Percentiles rank a stretch among this genome's conserved stretches.
Evolutionary conservation across 176 grass and related monocot genomes (phyloP).

Genomic region (Coix lacrymajobi): DNA sequence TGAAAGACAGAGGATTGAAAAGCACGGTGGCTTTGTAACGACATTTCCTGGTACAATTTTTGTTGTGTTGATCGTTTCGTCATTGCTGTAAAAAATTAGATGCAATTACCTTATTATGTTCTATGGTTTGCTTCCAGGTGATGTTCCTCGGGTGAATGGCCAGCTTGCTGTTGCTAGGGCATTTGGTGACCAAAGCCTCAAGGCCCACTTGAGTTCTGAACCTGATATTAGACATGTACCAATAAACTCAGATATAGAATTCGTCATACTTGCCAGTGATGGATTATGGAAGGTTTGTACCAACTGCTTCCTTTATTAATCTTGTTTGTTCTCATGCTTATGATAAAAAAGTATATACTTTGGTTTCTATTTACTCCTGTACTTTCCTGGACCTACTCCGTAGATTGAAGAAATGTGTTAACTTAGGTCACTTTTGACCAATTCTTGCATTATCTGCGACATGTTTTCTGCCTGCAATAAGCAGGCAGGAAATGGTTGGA

Average conservation of each 20-base stretch:
- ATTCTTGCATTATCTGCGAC: not conserved
- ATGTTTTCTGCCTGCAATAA: not conserved
- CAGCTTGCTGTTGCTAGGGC: conserved; percentile 99
- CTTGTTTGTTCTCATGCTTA: not conserved
- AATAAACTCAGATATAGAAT: conserved; percentile 70
- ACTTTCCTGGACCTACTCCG: not conserved
- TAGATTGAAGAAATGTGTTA: not conserved
- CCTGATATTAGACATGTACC: conserved; percentile 85
- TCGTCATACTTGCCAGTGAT: conserved; percentile 97
- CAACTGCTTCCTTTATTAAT: not conserved
- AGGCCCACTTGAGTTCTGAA: conserved; percentile 95
- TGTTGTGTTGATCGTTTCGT: conserved; percentile 9
- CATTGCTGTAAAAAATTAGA: not conserved
- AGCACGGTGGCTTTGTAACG: conserved; percentile 93
- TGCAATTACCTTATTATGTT: not conserved
- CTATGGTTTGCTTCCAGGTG: conserved; percentile 42
- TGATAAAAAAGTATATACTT: not conserved
- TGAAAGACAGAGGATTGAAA: conserved; percentile 88
- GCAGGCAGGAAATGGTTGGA: not conserved
- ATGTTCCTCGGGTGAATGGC: conserved; percentile 96
- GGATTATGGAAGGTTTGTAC: conserved; percentile 95
- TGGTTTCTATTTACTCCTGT: not conserved
- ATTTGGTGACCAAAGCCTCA: conserved; percentile 93
- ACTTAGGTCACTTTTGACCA: not conserved
- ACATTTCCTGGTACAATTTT: conserved; percentile 82